These are phyloP conservation scores for Epichloe amarillans DNA, from an alignment of 2,329 filamentous ascomycete species.

Conservation along the genomic window DNA sequence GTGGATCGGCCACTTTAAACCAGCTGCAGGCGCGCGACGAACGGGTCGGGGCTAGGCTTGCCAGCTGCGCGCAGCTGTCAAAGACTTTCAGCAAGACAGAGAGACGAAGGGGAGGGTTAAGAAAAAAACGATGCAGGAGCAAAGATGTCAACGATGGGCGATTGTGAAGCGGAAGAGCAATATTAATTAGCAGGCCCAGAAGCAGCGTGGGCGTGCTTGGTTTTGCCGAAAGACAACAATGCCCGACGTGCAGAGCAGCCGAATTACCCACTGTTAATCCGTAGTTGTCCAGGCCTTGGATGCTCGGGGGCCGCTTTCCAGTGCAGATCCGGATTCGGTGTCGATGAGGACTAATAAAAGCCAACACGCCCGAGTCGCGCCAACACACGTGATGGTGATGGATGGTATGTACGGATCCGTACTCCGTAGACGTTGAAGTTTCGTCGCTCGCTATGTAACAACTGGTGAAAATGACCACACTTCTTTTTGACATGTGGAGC, in stretches of 20 bases:
- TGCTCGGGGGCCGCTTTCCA: too few species aligned
- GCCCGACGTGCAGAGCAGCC: background rate
- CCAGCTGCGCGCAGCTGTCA: too few species aligned
- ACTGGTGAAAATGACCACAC: too few species aligned
- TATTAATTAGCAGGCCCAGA: background rate
- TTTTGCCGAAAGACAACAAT: background rate
- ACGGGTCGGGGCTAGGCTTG: background rate
- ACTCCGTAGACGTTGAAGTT: too few species aligned
- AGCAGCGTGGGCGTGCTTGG: background rate
- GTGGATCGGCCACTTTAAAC: slow-evolving; percentile 6
- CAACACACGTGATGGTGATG: too few species aligned
- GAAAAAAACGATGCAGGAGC: background rate
- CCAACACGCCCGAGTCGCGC: too few species aligned
- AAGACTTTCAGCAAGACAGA: background rate
- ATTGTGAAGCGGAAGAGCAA: background rate
- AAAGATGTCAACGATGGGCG: background rate
- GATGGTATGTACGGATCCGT: too few species aligned
- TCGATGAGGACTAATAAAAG: too few species aligned
- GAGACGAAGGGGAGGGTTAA: background rate
- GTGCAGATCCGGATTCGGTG: too few species aligned
- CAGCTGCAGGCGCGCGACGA: background rate
- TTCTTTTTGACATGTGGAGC: too few species aligned
- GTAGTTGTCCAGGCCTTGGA: too few species aligned
- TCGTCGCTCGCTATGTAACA: too few species aligned
- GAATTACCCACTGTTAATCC: background rate